Base-by-base conservation (phyloP, 495 filamentous ascomycete genomes). In the Penicillium crystallinum region DNA sequence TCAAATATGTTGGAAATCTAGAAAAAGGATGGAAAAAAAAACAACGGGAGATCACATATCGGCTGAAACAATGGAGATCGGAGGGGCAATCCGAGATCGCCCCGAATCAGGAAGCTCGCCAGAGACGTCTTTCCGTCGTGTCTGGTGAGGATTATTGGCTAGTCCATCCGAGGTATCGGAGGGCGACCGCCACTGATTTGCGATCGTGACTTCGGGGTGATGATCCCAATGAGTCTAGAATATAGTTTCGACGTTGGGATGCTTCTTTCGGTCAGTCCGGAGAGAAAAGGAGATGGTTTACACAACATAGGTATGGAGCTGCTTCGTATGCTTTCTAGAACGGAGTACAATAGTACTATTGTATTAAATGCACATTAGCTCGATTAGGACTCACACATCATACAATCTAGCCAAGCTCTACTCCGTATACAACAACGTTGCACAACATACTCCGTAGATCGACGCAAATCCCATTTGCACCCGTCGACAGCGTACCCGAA, bases 91-190 rank as follows among this genome's bases (percentile, higher is more conserved):
- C 58, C 58, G 52, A 60, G 62, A 65, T 65, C 59, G 56, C 55
- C 59, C 62, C 62, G 59, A 56, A 65, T 57, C 17, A 58, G 62
- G 62, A 63, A 63, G 62, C 44, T 58, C 58, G 54, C 38, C 43
- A 46, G 59, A 65, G 59, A 55, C 39, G 25, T 21, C 34, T 15
- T 51, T 41, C 55, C 56, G 57, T 49, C 49, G 43, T 55, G 22
- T 47, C 57, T 54, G 33, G 23, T 44, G 17, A 25, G 31, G 21
- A 44, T 62, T 62, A 50, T 64, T 64, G 61, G 61, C 46, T 46
- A 36, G 35, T 29, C 38, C 18, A 19, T 35, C 56, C 56, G 58
- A 57, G 51, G 34, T 23, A 14, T 7, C 19, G 19, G 54, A n/a
- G 21, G 27, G 23, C 37, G 35, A 49, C 17, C 21, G 37, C 47